Evolutionary conservation across 2,329 filamentous ascomycete species (phyloP).

Genomic region (Chaetomium strumarium): DNA sequence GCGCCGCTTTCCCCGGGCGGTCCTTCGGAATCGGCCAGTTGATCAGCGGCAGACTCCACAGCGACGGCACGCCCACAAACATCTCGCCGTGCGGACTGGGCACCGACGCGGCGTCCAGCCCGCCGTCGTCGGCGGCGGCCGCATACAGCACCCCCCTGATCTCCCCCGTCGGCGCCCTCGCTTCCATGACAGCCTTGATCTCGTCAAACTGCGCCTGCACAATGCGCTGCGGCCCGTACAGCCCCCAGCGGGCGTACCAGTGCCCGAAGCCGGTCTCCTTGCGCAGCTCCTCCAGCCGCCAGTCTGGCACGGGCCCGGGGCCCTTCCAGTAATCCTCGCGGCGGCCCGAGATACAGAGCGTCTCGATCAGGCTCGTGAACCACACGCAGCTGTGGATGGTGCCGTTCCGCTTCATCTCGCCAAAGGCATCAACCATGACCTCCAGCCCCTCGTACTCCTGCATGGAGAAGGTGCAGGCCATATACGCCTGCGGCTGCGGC

Average conservation of each 20-base stretch:
- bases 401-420: constrained; percentile 38
- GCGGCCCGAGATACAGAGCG: constrained; percentile 37
- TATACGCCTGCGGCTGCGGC: constrained; percentile 39
- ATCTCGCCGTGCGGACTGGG: constrained; percentile 31
- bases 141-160: constrained; percentile 35
- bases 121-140: constrained; percentile 33
- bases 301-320: constrained; percentile 40
- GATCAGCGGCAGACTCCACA: constrained; percentile 34
- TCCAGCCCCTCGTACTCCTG: constrained; percentile 41
- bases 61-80: constrained; percentile 32
- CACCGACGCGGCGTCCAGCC: constrained; percentile 34
- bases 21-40: constrained; percentile 31
- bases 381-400: constrained; percentile 39
- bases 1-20: constrained; percentile 29
- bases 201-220: constrained; percentile 41
- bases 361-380: constrained; percentile 41
- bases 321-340: constrained; percentile 40
- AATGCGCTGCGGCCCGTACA: constrained; percentile 37
- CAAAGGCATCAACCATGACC: constrained; percentile 39
- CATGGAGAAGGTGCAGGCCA: constrained; percentile 42
- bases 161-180: constrained; percentile 33
- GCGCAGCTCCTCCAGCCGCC: constrained; percentile 38
- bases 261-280: constrained; percentile 36
- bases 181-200: constrained; percentile 31
- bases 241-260: constrained; percentile 41